Conservation (phyloP, 2,329 filamentous ascomycete genomes). For the Nothophaeocryptopus gaeumannii region DNA sequence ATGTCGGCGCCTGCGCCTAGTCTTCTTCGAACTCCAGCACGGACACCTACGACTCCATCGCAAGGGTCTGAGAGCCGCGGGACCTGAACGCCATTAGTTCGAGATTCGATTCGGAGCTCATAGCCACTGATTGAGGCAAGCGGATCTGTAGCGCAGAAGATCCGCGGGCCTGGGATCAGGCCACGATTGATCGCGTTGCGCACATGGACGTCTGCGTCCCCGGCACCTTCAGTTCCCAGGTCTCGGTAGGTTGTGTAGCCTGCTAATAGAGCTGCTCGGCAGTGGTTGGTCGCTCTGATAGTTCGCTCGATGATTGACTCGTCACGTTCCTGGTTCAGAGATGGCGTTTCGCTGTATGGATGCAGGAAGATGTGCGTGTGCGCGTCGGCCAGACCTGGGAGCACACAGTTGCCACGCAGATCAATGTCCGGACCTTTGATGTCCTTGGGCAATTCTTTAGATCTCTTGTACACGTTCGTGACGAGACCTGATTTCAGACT, state of each 20-base stretch:
- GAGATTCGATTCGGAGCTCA: conserved; percentile 48
- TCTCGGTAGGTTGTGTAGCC: conserved; percentile 61
- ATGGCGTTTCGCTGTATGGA: conserved; percentile 38
- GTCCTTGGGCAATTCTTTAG: conserved; percentile 21
- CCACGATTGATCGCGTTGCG: conserved; percentile 56
- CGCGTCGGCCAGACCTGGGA: conserved; percentile 55
- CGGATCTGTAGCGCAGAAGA: conserved; percentile 55
- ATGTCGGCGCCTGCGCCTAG: conserved; percentile 35
- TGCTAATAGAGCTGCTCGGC: conserved; percentile 52
- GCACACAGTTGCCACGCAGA: conserved; percentile 52
- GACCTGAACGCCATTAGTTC: conserved; percentile 20
- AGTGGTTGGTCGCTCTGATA: conserved; percentile 55
- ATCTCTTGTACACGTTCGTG: conserved; percentile 31
- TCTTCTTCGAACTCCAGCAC: conserved; percentile 31
- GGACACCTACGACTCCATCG: conserved; percentile 49
- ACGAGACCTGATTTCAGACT: conserved; percentile 44
- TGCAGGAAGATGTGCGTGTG: conserved; percentile 59
- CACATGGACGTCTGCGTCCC: conserved; percentile 51
- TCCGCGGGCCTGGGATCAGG: conserved; percentile 53
- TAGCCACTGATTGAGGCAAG: conserved; percentile 53
- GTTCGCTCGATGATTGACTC: conserved; percentile 57
- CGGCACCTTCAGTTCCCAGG: conserved; percentile 54
- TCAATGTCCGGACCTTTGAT: conserved; percentile 47
- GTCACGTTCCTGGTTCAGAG: conserved; percentile 54
- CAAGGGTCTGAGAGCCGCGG: conserved; percentile 34